Percentiles rank a stretch among this genome's conserved stretches.
Conservation (phyloP, 1,139 yeast genomes). For the Nematodospora anomalae region DNA sequence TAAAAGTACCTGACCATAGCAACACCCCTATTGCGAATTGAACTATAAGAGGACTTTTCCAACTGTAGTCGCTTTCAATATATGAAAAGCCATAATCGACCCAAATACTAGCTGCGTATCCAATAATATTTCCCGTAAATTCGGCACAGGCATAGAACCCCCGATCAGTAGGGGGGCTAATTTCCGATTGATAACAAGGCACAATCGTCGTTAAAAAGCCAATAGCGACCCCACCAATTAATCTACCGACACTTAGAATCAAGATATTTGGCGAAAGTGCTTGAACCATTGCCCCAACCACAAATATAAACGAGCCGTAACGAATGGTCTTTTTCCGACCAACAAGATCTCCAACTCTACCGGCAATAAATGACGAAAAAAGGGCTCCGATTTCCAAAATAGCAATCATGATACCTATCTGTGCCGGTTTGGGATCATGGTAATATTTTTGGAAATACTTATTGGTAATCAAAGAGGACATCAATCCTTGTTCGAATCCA, state of each 20-base stretch:
- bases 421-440: constrained; percentile 56
- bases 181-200: constrained; percentile 93
- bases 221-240: constrained; percentile 83
- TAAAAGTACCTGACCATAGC: constrained; percentile 67
- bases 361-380: constrained; percentile 72
- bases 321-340: constrained; percentile 83
- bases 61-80: constrained; percentile 53
- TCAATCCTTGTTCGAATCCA: constrained; percentile 65
- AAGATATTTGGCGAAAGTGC: constrained; percentile 47
- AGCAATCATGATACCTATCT: constrained; percentile 53
- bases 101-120: constrained; percentile 88
- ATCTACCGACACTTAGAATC: constrained; percentile 67
- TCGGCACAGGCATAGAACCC: constrained; percentile 91
- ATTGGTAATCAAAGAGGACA: constrained; percentile 65
- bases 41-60: constrained; percentile 78
- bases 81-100: constrained; percentile 79
- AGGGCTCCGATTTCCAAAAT: constrained; percentile 74
- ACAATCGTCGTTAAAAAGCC: constrained; percentile 91
- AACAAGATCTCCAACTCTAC: constrained; percentile 72
- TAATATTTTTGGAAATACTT: constrained; percentile 72
- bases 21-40: constrained; percentile 76
- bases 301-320: constrained; percentile 78
- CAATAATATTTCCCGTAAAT: constrained; percentile 87
- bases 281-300: constrained; percentile 79
- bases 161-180: constrained; percentile 84